These are phyloP conservation scores for Hyaloperonospora brassicae DNA, from an alignment of 352 stramenopile species.

Conservation along the genomic window DNA sequence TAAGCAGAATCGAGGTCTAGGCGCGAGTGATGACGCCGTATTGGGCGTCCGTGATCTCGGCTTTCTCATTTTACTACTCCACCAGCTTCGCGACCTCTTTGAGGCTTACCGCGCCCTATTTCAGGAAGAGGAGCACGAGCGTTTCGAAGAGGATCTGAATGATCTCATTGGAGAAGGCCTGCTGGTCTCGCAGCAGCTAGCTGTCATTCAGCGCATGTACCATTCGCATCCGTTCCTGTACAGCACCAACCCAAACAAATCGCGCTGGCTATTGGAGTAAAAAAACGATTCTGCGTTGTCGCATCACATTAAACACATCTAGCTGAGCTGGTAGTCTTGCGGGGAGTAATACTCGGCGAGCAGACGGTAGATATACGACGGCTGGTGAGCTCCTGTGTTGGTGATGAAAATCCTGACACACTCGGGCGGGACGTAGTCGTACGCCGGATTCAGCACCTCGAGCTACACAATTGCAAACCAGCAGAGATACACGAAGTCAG, in stretches of 20 bases:
- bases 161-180: slow-evolving; percentile 72
- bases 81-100: slow-evolving; percentile 71
- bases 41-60: slow-evolving; percentile 63
- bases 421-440: slow-evolving; percentile 96
- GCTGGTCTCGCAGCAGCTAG: slow-evolving; percentile 70
- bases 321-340: slow-evolving; percentile 90
- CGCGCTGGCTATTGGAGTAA: slow-evolving; percentile 52
- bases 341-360: slow-evolving; percentile 97
- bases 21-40: slow-evolving; percentile 27
- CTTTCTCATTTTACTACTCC: slow-evolving; percentile 61
- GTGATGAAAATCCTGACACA: slow-evolving; percentile 97
- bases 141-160: slow-evolving; percentile 76
- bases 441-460: slow-evolving; percentile 94
- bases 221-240: slow-evolving; percentile 77
- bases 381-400: slow-evolving; percentile 96
- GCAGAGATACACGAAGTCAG: slow-evolving; percentile 12
- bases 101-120: slow-evolving; percentile 64
- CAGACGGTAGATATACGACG: slow-evolving; percentile 97
- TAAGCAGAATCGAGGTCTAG: slow-evolving; percentile 52
- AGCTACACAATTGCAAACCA: slow-evolving; percentile 36
- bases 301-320: slow-evolving; percentile 24
- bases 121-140: slow-evolving; percentile 69
- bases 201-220: slow-evolving; percentile 85
- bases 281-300: slow-evolving; percentile 14
- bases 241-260: slow-evolving; percentile 35